Evolutionary conservation across 2,329 filamentous ascomycete species (phyloP), one percentile per base, ranked within the genome.

Genomic region (Cercospora zeae-maydis): DNA sequence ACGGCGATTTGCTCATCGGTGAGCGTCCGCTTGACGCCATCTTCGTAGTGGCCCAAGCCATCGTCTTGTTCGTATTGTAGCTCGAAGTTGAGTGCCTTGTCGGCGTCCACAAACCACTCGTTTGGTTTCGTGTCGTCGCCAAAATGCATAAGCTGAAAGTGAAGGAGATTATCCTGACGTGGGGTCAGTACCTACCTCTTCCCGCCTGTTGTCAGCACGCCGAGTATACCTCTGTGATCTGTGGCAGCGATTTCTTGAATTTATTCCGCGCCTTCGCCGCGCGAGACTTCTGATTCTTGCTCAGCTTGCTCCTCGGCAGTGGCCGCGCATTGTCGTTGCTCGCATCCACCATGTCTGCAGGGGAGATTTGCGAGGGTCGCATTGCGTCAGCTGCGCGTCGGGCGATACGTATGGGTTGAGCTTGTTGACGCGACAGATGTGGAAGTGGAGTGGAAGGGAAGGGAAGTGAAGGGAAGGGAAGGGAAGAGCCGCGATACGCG

Each of bases 1-100:
- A 96, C 93, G 58, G 86, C 86, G 69, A 97, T 91, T 79, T 97
- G 91, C 70, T 92, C 90, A 72, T 97, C 91, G 9, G 93, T 97
- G 70, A 98, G 81, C 16, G 92, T 96, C 42, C 93, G 88, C 74
- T 95, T 95, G 65, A 87, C 86, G 2, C 93, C 93, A 72, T 98
- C 93, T 0, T 84, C 77, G 69, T 98, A 98, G 76, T 91, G 93
- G 16, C 92, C 93, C 14, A 97, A 80, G 0, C 79, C 89, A 39
- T 88, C 84, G 30, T 83, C 81, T 16, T 81, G 75, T 2, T 79
- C 75, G n/a, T 75, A 34, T 9, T 63, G 60, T 61, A 74, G 62
- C 16, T 63, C 63, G 57, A 65, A 67, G 33, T 69, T 59, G 56
- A 72, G 51, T 13, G 71, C 73, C 24, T 63, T 66, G 34, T 72